Conservation (phyloP, 192 early-diverging fungal genomes). For the Pilaira anomala region DNA sequence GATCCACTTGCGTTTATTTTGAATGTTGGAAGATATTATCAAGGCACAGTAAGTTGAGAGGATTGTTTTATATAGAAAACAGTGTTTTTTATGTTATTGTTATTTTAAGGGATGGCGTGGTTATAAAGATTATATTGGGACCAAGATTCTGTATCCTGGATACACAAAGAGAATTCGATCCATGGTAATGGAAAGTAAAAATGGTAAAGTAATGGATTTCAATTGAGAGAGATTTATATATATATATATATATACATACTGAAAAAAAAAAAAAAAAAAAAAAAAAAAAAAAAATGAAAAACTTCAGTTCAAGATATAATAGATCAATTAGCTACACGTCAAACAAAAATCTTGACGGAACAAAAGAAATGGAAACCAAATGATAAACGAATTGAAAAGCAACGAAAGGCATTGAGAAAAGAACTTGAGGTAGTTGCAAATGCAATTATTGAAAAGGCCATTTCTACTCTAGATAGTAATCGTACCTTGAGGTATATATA, state of each 20-base stretch:
- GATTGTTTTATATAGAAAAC: background rate
- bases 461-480: constrained; percentile 64
- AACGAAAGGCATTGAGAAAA: constrained; percentile 28
- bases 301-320: constrained; percentile 33
- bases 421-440: constrained; percentile 56
- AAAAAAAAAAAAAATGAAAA: background rate
- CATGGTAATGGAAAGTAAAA: constrained; percentile 49
- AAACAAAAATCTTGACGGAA: constrained; percentile 32
- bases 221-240: background rate
- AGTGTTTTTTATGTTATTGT: background rate
- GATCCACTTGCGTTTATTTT: constrained; percentile 74
- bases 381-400: constrained; percentile 7
- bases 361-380: constrained; percentile 20
- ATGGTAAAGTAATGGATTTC: constrained; percentile 42
- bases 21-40: constrained; percentile 50
- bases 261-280: no score
- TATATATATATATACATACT: no score
- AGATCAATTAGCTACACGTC: constrained; percentile 27
- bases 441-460: constrained; percentile 50
- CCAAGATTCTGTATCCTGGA: constrained; percentile 63
- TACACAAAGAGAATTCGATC: constrained; percentile 64
- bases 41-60: constrained; percentile 50
- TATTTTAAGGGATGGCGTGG: constrained; percentile 70
- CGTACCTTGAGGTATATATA: constrained; percentile 54
- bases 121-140: constrained; percentile 73